Base-by-base conservation (phyloP, 1,139 yeast species). In the Debaryomyces robertsiae region DNA sequence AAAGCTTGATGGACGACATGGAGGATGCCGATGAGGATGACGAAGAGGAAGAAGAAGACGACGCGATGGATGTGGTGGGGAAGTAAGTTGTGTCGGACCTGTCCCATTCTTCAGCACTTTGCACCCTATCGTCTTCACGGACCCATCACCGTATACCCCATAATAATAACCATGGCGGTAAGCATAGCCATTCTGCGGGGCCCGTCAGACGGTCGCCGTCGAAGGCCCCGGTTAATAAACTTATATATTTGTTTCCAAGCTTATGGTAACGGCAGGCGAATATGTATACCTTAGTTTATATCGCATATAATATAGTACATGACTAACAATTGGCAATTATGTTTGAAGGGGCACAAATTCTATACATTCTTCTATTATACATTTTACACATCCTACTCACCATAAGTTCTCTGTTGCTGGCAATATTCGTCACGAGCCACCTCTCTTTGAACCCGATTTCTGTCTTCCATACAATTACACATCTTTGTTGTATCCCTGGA, bases 21-120 rank as follows among this genome's bases (percentile, higher is more conserved):
- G 74, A 78, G 36, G 81, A 77, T 46, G 81, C 75, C 40, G 75
- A 79, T 43, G 81, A 76, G 14, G 83, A 73, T 15, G 84, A 76
- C 6, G 82, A 74, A 24, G 82, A 75, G 36, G 84, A 77, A 32
- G 82, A 79, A 30, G 77, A 68, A 27, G 65, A 62, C 34, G 69
- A 61, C 29, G 67, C 67, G 43, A 72, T 66, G 38, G 73, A 69
- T 32, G 59, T 69, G 62, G 58, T 54, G 44, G 57, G 57, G 9
- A 63, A 64, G 46, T 61, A 46, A 36, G 38, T 30, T 23, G n/a
- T 14, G 22, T 11, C 10, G 19, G 27, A 11, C 22, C 7, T 19
- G 22, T 7, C 22, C 22, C 7, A 19, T 19, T 6, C 22, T 5
- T 19, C 22, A 19, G n/a, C n/a, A n/a, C n/a, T n/a, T n/a, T n/a